Evolutionary conservation across 768 basidiomycete species (phyloP), one percentile per base, ranked within the genome.

Genomic region (Panaeolus papilionaceus): DNA sequence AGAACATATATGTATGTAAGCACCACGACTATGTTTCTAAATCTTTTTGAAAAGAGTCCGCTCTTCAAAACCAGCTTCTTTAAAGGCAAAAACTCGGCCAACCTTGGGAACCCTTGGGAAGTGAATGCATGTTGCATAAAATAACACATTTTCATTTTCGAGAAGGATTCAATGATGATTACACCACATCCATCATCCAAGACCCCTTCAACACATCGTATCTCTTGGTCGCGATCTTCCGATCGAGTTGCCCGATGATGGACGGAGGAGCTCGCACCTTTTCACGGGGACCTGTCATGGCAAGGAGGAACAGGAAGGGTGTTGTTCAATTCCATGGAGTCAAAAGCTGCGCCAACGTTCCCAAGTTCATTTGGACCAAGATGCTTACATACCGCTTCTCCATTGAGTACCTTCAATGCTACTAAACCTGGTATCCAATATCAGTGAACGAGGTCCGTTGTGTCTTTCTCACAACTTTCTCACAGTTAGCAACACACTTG

Each of bases 381-480:
- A 58, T 37, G 26, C 26, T 58, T 58, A 67, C 18, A 54, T 62
- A 38, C 58, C 38, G 61, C 49, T 63, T 39, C 47, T 68, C 70
- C 70, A 68, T 70, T 47, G 11, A 67, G 69, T 70, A 70, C 14
- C 66, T 64, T 69, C 58, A 67, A 70, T 40, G 58, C 54, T 65
- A 54, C 37, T 37, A 26, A 38, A 62, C 12, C 42, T 61, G 40
- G 58, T 61, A 64, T 44, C 45, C 47, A 51, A 58, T 28, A 58
- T 58, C 28, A 58, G 14, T 58, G 33, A 58, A 58, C 54, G 54
- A 58, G 54, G 54, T 58, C 54, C 54, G 54, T 58, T 58, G 28
- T 28, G 47, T 58, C 16, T 11, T 61, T 42, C 62, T 23, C 63
- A 26, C n/a, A 61, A 20, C 67, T 9, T 65, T 68, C 44, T 47